Evolutionary conservation across 2,329 filamentous ascomycete genomes (phyloP), one percentile per base, ranked within the genome.

Genomic region (Fonsecaea nubica): DNA sequence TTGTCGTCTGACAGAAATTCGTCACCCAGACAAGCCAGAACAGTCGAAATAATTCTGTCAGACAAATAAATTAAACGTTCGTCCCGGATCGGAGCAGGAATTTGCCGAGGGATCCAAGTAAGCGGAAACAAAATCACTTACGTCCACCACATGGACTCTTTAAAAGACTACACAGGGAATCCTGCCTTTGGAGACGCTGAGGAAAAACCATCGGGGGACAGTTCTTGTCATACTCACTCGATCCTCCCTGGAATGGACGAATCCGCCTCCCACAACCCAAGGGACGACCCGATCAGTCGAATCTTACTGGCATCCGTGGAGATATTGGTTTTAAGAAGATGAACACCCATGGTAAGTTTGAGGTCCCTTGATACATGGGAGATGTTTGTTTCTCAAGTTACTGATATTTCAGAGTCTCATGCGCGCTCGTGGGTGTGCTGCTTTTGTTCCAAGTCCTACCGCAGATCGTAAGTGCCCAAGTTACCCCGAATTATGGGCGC

Each of bases 371-470:
- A 50, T 25, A 18, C 45, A 18, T 25, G 4, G 18, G 2, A 10
- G 18, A 3, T 6, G 18, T 50, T 3, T 50, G 8, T 50, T 50
- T 21, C 18, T 50, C 45, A 50, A 50, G 42, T 13, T 42, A 61
- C 58, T 53, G 33, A 61, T 61, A 36, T 55, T 21, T 55, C 21
- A 61, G 58, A 61, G 32, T 21, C 58, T 40, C 48, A n/a, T 21
- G 13, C 36, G 38, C 58, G 58, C 8, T 38, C 40, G n/a, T 63
- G 60, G 60, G 60, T 63, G 53, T 63, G 60, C 53, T 63, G 60
- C 38, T 63, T 63, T 13, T 63, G 60, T 33, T 50, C 52, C 36
- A 63, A 57, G 40, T 57, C 60, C 15, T 63, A 63, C n/a, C 60
- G 54, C 60, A 63, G 60, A 56, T 63, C 60, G 60, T 63, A 52